phyloP scores from a whole-genome alignment of 352 stramenopile genomes.

The Halophytophthora polymorphica region DNA sequence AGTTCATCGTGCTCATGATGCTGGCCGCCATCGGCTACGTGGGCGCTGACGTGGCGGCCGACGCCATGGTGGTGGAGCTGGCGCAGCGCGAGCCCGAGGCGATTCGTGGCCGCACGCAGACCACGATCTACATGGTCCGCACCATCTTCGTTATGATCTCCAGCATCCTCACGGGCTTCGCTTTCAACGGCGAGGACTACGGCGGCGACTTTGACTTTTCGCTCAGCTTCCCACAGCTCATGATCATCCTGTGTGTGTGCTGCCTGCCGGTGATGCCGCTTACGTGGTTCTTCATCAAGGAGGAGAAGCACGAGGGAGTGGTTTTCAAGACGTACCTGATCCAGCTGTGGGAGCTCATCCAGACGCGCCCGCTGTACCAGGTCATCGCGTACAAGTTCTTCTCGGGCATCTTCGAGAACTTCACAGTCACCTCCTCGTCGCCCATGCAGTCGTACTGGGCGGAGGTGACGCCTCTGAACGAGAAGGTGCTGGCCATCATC shows the following conservation, averaged over 20 bases:
- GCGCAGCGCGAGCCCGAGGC: slow-evolving; percentile 45
- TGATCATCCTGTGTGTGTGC: slow-evolving; percentile 29
- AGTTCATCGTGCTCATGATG: slow-evolving; percentile 48
- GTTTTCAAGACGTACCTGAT: slow-evolving; percentile 35
- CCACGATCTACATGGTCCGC: slow-evolving; percentile 41
- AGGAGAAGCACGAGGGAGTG: slow-evolving; percentile 32
- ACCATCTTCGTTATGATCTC: slow-evolving; percentile 37
- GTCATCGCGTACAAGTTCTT: slow-evolving; percentile 49
- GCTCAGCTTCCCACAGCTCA: slow-evolving; percentile 32
- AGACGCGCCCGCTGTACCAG: slow-evolving; percentile 44
- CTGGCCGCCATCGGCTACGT: slow-evolving; percentile 45
- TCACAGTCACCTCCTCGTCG: slow-evolving; percentile 27
- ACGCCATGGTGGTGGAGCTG: slow-evolving; percentile 51
- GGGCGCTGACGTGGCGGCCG: slow-evolving; percentile 44
- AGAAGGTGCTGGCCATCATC: slow-evolving; percentile 29
- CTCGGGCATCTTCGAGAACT: slow-evolving; percentile 35
- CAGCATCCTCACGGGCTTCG: slow-evolving; percentile 35
- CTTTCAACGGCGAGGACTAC: slow-evolving; percentile 41
- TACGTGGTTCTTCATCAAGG: slow-evolving; percentile 44
- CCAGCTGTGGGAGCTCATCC: slow-evolving; percentile 34
- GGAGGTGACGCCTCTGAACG: slow-evolving; percentile 26
- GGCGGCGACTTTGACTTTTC: slow-evolving; percentile 42
- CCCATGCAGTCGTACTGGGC: slow-evolving; percentile 38
- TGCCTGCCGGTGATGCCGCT: slow-evolving; percentile 39
- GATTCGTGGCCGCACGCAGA: slow-evolving; percentile 45